Evolutionary conservation across 2,329 filamentous ascomycete genomes (phyloP).

Genomic region (Curvularia sp.): DNA sequence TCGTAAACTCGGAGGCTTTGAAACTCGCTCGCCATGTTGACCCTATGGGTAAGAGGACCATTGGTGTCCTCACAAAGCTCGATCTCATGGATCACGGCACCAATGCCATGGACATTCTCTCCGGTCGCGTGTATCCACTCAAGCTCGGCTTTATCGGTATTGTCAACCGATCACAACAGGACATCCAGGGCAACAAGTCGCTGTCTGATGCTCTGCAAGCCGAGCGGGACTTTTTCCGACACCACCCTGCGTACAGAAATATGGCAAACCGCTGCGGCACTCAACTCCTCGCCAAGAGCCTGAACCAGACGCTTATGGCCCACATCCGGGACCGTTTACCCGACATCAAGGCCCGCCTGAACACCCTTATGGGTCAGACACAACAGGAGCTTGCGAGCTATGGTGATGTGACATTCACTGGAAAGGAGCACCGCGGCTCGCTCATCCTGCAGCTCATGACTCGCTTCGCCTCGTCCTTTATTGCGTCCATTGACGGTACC

Average conservation of each 20-base stretch:
- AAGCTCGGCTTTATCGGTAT: conserved; percentile 98
- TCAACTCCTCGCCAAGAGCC: conserved; percentile 89
- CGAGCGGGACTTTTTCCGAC: conserved; percentile 93
- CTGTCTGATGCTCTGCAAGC: conserved; percentile 88
- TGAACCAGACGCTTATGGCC: conserved; percentile 93
- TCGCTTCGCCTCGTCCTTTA: conserved; percentile 95
- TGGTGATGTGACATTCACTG: conserved; percentile 95
- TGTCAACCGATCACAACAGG: conserved; percentile 96
- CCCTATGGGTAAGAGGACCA: conserved; percentile 89
- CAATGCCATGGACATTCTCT: conserved; percentile 96
- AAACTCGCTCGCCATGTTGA: conserved; percentile 98
- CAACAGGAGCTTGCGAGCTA: conserved; percentile 98
- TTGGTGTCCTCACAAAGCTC: conserved; percentile 95
- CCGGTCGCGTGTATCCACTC: conserved; percentile 92
- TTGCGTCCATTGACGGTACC: conserved; percentile 97
- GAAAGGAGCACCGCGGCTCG: conserved; percentile 94
- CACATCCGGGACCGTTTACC: conserved; percentile 95
- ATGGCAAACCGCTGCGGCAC: conserved; percentile 94
- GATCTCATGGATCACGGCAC: conserved; percentile 99
- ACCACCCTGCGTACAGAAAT: conserved; percentile 96
- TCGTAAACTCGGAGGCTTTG: conserved; percentile 96
- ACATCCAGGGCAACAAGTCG: conserved; percentile 96
- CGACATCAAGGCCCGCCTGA: conserved; percentile 96
- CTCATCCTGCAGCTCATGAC: conserved; percentile 98
- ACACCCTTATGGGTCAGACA: conserved; percentile 99